These are phyloP conservation scores for Epichloe uncinata DNA, from an alignment of 2,329 filamentous ascomycete species.

Conservation along the genomic window DNA sequence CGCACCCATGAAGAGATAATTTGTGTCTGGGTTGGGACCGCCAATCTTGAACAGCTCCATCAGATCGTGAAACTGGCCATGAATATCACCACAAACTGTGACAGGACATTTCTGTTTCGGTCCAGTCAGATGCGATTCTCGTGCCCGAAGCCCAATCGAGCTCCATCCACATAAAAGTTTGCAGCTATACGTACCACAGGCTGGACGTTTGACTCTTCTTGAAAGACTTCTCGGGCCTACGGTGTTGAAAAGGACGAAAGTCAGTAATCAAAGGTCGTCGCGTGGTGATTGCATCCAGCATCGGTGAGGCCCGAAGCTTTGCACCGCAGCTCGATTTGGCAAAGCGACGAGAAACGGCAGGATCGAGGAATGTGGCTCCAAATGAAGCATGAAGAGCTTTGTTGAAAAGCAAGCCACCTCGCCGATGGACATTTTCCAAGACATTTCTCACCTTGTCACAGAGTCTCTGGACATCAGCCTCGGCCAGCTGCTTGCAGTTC, in stretches of 20 bases:
- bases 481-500: conserved; percentile 94
- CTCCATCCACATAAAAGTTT: not conserved
- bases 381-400: not conserved
- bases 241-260: conserved; percentile 4
- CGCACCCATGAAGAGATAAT: conserved; percentile 98
- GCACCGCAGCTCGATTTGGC: not conserved
- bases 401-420: not conserved
- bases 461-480: conserved; percentile 87
- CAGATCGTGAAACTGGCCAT: conserved; percentile 96
- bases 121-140: conserved; percentile 2
- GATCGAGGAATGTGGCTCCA: not conserved
- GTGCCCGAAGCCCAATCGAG: not conserved
- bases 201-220: conserved; percentile 97
- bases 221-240: conserved; percentile 87
- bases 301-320: not conserved
- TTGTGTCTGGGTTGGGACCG: conserved; percentile 93
- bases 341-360: not conserved
- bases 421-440: not conserved
- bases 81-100: conserved; percentile 97
- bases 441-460: conserved; percentile 75
- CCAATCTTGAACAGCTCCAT: conserved; percentile 99
- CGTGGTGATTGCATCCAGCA: not conserved
- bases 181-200: conserved; percentile 60
- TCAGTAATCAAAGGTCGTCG: conserved; percentile 15
- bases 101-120: conserved; percentile 78